Percentiles rank a stretch among this genome's conserved stretches.
Conservation (phyloP, 768 basidiomycete species). For the Panellus pusillus region DNA sequence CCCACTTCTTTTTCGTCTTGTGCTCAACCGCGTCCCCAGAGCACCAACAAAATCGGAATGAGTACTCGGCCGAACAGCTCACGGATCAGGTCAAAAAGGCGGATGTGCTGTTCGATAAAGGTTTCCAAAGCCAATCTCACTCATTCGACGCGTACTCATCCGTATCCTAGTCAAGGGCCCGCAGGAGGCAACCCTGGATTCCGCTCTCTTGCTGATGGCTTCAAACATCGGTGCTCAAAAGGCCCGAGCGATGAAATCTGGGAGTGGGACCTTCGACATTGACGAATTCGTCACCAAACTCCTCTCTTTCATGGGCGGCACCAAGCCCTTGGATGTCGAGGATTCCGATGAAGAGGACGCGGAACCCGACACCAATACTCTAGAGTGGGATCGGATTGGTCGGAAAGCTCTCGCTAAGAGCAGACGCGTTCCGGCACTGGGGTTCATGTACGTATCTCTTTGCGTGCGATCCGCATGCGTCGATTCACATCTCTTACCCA, state of each 20-base stretch:
- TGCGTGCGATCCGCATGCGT: neutral
- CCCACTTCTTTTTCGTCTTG: neutral
- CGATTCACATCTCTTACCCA: slow-evolving; percentile 29
- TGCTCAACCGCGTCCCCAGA: slow-evolving; percentile 25
- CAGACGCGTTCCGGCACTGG: slow-evolving; percentile 73
- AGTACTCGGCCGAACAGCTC: slow-evolving; percentile 57
- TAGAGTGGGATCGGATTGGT: slow-evolving; percentile 88
- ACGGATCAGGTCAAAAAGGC: slow-evolving; percentile 56
- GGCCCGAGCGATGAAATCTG: slow-evolving; percentile 89
- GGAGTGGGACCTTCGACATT: slow-evolving; percentile 84
- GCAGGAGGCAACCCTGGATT: slow-evolving; percentile 89
- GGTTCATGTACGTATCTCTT: slow-evolving; percentile 73
- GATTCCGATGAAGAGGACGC: slow-evolving; percentile 55
- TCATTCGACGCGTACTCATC: neutral
- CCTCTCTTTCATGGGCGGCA: slow-evolving; percentile 74
- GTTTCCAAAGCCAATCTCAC: slow-evolving; percentile 30
- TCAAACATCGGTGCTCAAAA: slow-evolving; percentile 81
- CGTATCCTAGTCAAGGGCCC: slow-evolving; percentile 63
- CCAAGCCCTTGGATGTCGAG: slow-evolving; percentile 45
- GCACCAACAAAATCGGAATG: slow-evolving; percentile 53
- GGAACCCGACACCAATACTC: slow-evolving; percentile 41
- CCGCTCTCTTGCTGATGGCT: slow-evolving; percentile 72
- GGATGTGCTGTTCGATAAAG: slow-evolving; percentile 64
- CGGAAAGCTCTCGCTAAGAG: slow-evolving; percentile 81
- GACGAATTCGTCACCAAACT: slow-evolving; percentile 87